Percentiles rank a stretch among this genome's conserved stretches.
These are phyloP conservation scores for Curvularia spicifera DNA, from an alignment of 2,329 filamentous ascomycete species.

Conservation along the genomic window DNA sequence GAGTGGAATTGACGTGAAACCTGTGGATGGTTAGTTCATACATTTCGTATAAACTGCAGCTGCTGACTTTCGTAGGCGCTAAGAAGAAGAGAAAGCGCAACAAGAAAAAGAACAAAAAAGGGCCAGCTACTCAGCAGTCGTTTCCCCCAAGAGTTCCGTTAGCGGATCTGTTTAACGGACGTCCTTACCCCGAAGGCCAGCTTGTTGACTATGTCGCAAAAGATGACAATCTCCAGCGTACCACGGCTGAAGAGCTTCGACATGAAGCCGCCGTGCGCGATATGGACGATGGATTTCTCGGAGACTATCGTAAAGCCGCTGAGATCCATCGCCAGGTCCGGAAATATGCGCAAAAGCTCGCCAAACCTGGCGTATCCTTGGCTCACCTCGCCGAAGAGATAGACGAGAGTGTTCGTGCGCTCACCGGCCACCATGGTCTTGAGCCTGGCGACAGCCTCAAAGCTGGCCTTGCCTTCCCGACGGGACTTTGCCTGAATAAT, in stretches of 20 bases:
- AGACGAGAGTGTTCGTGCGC: slow-evolving; percentile 76
- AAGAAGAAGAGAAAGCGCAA: slow-evolving; percentile 76
- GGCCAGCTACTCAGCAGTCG: slow-evolving; percentile 65
- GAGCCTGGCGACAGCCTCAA: slow-evolving; percentile 77
- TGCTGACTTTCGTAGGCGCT: slow-evolving; percentile 52
- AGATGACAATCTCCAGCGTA: slow-evolving; percentile 77
- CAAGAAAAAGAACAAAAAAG: slow-evolving; percentile 74
- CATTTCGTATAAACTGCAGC: not conserved
- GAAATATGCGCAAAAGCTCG: slow-evolving; percentile 76
- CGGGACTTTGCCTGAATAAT: slow-evolving; percentile 80
- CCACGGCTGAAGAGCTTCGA: slow-evolving; percentile 80
- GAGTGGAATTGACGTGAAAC: slow-evolving; percentile 45
- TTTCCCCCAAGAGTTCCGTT: slow-evolving; percentile 75
- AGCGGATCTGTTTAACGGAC: slow-evolving; percentile 71
- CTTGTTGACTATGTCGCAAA: slow-evolving; percentile 69
- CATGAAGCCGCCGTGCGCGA: slow-evolving; percentile 68
- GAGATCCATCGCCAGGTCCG: slow-evolving; percentile 86
- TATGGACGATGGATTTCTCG: slow-evolving; percentile 75
- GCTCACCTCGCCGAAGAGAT: slow-evolving; percentile 82
- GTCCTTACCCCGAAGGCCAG: slow-evolving; percentile 75
- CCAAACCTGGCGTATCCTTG: slow-evolving; percentile 78
- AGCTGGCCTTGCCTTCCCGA: slow-evolving; percentile 85
- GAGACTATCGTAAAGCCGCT: slow-evolving; percentile 82
- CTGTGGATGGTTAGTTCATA: slow-evolving; percentile 24
- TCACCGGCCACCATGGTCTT: slow-evolving; percentile 76